Evolutionary conservation across 2,329 filamentous ascomycete genomes (phyloP), one percentile per base, ranked within the genome.

Genomic region (Didymella arachidicola): DNA sequence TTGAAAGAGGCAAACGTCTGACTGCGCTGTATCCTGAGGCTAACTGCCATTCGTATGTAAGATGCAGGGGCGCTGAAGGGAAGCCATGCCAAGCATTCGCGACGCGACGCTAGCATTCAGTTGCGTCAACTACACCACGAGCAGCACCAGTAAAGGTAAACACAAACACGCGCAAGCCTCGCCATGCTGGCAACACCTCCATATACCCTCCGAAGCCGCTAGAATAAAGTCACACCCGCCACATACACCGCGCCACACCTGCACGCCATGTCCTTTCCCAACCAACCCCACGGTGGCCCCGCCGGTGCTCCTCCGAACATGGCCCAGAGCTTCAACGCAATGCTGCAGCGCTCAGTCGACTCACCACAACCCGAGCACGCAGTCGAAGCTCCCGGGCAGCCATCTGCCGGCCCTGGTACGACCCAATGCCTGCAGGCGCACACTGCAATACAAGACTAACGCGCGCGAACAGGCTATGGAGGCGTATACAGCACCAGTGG

Each of bases 401-500:
- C 67, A 18, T 57, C 68, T 16, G 62, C 64, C 30, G 65, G 67
- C 52, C 68, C 71, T 65, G 72, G 72, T 75, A 59, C 50, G 66
- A 34, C 54, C 25, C 29, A 57, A 44, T 42, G 36, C 38, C 49
- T 41, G 48, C 44, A 34, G 26, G 38, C 29, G 30, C 45, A 18
- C 45, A 46, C 22, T 25, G 32, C 29, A 30, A 26, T 10, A 10
- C 11, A 12, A 38, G 56, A 49, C 65, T 74, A 52, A 72, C 48
- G 54, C 55, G 34, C 56, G 44, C 34, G 51, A 46, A 25, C 63
- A 76, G 73, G 72, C 39, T 76, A 76, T 53, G 66, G 71, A 62
- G 73, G 72, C 44, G 73, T 76, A 45, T 76, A 74, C 62, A 69
- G 69, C 57, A 70, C 73, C 47, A 78, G 79, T 34, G 75, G 75